phyloP scores from a whole-genome alignment of 2,329 filamentous ascomycete genomes.

The Colletotrichum tamarilloi region DNA sequence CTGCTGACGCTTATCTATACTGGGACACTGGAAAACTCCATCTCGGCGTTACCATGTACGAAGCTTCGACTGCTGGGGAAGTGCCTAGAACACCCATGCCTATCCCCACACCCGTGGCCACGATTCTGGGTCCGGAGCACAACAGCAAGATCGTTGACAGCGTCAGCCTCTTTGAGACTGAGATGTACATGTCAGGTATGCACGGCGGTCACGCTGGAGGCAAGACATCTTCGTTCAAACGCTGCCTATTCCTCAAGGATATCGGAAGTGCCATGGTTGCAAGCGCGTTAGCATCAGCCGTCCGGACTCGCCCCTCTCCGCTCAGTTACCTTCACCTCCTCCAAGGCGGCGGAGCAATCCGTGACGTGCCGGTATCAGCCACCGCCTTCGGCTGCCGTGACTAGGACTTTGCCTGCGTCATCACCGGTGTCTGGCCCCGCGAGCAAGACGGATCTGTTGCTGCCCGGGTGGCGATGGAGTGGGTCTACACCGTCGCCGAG shows the following conservation, averaged over 20 bases:
- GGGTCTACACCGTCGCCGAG: conserved; percentile 66
- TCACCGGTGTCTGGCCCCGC: conserved; percentile 71
- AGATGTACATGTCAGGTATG: conserved; percentile 71
- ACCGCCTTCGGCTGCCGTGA: conserved; percentile 72
- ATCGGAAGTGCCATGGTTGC: conserved; percentile 51
- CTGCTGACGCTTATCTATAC: conserved; percentile 68
- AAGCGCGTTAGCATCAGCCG: conserved; percentile 53
- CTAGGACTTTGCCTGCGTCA: conserved; percentile 73
- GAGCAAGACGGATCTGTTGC: conserved; percentile 58
- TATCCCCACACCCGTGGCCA: conserved; percentile 18
- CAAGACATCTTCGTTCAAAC: conserved; percentile 74
- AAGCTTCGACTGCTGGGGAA: conserved; percentile 46
- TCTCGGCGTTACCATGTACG: conserved; percentile 64
- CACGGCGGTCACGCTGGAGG: conserved; percentile 67
- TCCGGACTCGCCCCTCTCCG: conserved; percentile 60
- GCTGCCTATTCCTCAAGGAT: conserved; percentile 68
- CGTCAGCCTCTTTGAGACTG: conserved; percentile 65
- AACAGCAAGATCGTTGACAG: conserved; percentile 53
- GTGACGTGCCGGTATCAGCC: conserved; percentile 53
- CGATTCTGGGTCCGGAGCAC: conserved; percentile 48
- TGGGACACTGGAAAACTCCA: conserved; percentile 55
- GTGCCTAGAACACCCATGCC: conserved; percentile 30
- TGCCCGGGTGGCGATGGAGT: conserved; percentile 53
- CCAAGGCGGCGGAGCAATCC: conserved; percentile 67
- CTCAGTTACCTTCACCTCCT: conserved; percentile 72